Base-by-base conservation (phyloP, 495 filamentous ascomycete genomes). In the Penicillium cataractarum region DNA sequence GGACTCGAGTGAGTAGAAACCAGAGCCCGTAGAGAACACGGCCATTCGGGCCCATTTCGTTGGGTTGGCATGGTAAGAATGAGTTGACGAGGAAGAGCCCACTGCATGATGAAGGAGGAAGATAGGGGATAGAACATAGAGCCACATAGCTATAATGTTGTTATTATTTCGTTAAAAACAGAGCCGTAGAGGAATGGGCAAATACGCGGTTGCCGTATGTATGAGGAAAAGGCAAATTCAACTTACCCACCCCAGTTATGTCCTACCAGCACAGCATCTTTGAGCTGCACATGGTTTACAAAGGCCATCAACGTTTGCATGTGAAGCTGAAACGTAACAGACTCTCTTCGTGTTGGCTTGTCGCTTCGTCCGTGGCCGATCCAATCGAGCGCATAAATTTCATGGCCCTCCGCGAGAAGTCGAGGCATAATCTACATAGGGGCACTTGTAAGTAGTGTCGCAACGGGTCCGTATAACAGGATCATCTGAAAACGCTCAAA, bases 1-100 rank as follows among this genome's bases (percentile, higher is more conserved):
- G n/a, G 27, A 54, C 51, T 33, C 51, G 6, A 35, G 26, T 54
- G 13, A 54, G n/a, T 17, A 54, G 51, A n/a, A 54, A 54, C 31
- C 51, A 35, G 31, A 33, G 4, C n/a, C 17, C 51, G 9, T 35
- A 35, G 4, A 54, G n/a, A 54, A 54, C 13, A 35, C 51, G 32
- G n/a, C 51, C 3, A n/a, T 54, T 21, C 6, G 4, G 17, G 9
- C 51, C n/a, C 31, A 33, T 54, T n/a, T 21, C 51, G 31, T 54
- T 4, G 10, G 51, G 51, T 35, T 12, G 51, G 22, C 9, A n/a
- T n/a, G 51, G 51, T 12, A 54, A 54, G 51, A 54, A 54, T 32
- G 51, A 54, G 21, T 54, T 54, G 3, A 54, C 12, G 51, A 54
- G 51, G n/a, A 54, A 54, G 51, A 54, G 51, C 13, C 51, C 51